These are phyloP conservation scores for Pyrenophora graminea DNA, from an alignment of 2,329 filamentous ascomycete species.

Conservation along the genomic window DNA sequence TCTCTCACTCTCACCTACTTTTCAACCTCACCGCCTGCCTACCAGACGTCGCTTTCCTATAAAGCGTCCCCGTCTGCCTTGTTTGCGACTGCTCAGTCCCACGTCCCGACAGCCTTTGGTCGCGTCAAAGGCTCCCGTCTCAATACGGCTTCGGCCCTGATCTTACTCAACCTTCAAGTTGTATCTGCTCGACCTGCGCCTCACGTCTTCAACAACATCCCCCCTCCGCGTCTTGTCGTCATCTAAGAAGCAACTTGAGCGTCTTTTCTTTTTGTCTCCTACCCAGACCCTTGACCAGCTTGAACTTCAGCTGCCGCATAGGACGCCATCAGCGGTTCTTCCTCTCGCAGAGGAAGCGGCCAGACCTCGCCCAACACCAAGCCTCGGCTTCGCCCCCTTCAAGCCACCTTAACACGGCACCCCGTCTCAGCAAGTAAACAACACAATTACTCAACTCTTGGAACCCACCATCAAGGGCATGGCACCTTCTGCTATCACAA, in stretches of 20 bases:
- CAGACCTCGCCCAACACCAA: conserved; percentile 88
- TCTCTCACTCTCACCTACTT: conserved; percentile 11
- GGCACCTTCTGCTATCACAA: conserved; percentile 70
- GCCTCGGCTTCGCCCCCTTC: conserved; percentile 87
- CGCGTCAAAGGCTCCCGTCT: conserved; percentile 48
- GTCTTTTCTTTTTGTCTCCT: conserved; percentile 51
- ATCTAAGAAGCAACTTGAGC: conserved; percentile 45
- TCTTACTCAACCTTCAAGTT: conserved; percentile 53
- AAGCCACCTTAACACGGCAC: conserved; percentile 83
- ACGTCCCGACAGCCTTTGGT: conserved; percentile 45
- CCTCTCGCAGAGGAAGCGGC: conserved; percentile 97
- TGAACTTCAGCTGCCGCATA: conserved; percentile 98
- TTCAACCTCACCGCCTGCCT: conserved; percentile 11
- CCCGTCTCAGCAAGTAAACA: conserved; percentile 22
- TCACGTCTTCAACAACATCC: conserved; percentile 57
- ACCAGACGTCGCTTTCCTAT: conserved; percentile 11
- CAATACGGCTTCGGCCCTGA: conserved; percentile 53
- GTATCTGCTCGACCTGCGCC: conserved; percentile 51
- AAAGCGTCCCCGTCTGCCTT: conserved; percentile 14
- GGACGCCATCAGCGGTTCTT: conserved; percentile 97
- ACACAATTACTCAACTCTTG: conserved; percentile 23
- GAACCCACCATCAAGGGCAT: conserved; percentile 60
- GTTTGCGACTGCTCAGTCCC: conserved; percentile 12
- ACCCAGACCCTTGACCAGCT: conserved; percentile 59
- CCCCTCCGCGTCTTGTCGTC: conserved; percentile 49